Evolutionary conservation across 306 rosid genomes (phyloP), one percentile per base, ranked within the genome.

Genomic region (Chamaecrista fasciculata): DNA sequence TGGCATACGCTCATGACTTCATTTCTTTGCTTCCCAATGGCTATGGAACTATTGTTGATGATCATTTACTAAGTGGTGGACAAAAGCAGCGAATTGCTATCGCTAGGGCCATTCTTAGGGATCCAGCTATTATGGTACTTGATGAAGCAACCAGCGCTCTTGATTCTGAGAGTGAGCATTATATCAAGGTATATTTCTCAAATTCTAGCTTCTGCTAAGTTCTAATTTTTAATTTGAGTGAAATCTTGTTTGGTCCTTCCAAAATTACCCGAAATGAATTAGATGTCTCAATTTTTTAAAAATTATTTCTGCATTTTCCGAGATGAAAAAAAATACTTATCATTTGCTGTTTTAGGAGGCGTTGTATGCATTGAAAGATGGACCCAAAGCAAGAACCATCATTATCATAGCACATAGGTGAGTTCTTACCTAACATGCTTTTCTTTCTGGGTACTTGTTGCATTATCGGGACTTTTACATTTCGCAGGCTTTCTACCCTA

Each of bases 81-180:
- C 98, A 92, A 79, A 92, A 89, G 83, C 98, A 92, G 70, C 86
- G 96, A 77, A 89, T 92, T 56, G 98, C 91, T 37, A 89, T 92
- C 5, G 89, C 98, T 19, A 84, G 98, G 62, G 96, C 95, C 34
- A 83, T 92, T 78, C 92, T 92, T 69, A 86, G 98, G 84, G 95
- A 92, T 71, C 98, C 98, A 26, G 67, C 83, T 24, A 25, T 92
- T 66, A 55, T 92, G 88, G 87, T 92, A 80, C 88, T 92, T 67
- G 98, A 92, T 62, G 98, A 92, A 80, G 91, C 98, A 37, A 92
- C 95, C 70, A 92, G 95, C 49, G 96, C 96, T 24, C 79, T 87
- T 31, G 98, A 92, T 83, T 83, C 96, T 66, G 96, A 92, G 79
- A 87, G 95, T 57, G 96, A 89, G 81, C 83, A 87, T 74, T 82